Evolutionary conservation across 1,284 basidiomycete species (phyloP).

Genomic region (Apiotrichum brassicae): DNA sequence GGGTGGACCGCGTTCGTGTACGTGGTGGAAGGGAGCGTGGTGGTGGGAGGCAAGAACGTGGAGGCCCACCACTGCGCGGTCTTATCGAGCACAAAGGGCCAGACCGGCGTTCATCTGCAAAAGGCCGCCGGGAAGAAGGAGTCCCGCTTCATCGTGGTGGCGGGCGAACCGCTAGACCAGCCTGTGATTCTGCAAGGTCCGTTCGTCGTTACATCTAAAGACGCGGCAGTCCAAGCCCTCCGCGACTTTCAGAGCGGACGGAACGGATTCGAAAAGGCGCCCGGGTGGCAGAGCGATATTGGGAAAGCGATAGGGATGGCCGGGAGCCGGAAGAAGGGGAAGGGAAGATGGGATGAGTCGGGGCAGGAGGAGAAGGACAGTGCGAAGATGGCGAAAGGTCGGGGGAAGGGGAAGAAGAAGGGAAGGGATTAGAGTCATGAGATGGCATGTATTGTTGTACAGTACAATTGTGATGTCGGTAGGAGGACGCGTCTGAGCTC

Average conservation of each 20-base stretch:
- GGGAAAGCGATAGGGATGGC: constrained; percentile 41
- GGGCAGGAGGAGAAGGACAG: too few relatives aligned
- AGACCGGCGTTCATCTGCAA: constrained; percentile 40
- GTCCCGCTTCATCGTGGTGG: constrained; percentile 62
- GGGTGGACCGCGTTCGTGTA: constrained; percentile 81
- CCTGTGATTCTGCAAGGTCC: constrained; percentile 59
- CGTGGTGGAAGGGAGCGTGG: constrained; percentile 59
- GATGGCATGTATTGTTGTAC: too few relatives aligned
- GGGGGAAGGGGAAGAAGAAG: too few relatives aligned
- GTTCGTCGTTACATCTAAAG: constrained; percentile 67
- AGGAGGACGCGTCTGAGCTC: too few relatives aligned
- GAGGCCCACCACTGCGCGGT: constrained; percentile 67
- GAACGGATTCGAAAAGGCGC: constrained; percentile 89
- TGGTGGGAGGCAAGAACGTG: constrained; percentile 49
- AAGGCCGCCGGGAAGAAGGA: neutral
- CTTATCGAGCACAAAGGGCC: constrained; percentile 34
- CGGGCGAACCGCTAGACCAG: constrained; percentile 86
- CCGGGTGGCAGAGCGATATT: constrained; percentile 80
- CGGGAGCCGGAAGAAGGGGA: neutral
- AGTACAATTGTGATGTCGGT: too few relatives aligned
- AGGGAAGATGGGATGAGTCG: too few relatives aligned
- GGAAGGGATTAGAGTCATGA: too few relatives aligned
- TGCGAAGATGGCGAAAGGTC: too few relatives aligned
- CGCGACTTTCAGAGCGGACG: constrained; percentile 68
- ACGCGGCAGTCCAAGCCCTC: constrained; percentile 77